Percentiles rank a stretch among this genome's conserved stretches.
Evolutionary conservation across 2,329 filamentous ascomycete genomes (phyloP).

Genomic region (Phyllosticta citrichinensis): DNA sequence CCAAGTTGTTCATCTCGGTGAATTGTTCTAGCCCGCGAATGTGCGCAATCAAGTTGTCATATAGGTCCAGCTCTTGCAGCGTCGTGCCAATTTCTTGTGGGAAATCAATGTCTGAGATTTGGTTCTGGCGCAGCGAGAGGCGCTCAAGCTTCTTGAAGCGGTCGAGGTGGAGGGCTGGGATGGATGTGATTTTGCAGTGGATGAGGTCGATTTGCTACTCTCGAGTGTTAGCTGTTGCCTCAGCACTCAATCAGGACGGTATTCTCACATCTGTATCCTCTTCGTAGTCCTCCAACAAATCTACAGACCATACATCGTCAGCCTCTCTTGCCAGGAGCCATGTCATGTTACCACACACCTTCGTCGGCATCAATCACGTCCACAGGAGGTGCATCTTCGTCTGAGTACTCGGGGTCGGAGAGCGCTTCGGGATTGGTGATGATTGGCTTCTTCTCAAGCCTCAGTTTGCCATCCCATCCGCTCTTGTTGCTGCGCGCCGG

Average conservation of each 20-base stretch:
- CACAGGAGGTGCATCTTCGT: conserved; percentile 54
- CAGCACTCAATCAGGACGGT: not conserved
- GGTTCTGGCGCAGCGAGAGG: conserved; percentile 87
- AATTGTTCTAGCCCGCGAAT: conserved; percentile 75
- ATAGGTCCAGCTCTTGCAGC: conserved; percentile 80
- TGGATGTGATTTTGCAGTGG: conserved; percentile 74
- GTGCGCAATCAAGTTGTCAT: conserved; percentile 89
- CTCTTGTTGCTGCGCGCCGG: conserved; percentile 21
- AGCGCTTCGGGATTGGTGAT: conserved; percentile 72
- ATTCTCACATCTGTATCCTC: conserved; percentile 36
- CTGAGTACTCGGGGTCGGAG: conserved; percentile 78
- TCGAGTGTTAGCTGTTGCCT: not conserved
- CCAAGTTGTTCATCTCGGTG: conserved; percentile 64
- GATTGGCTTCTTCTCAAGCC: conserved; percentile 58
- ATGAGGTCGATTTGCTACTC: conserved; percentile 59
- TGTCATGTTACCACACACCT: conserved; percentile 38
- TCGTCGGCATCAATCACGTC: conserved; percentile 76
- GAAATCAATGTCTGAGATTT: conserved; percentile 70
- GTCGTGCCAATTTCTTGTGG: conserved; percentile 55
- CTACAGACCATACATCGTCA: conserved; percentile 24
- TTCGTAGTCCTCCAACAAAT: conserved; percentile 50
- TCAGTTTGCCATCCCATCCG: conserved; percentile 77
- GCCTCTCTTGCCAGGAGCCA: not conserved
- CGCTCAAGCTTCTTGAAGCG: conserved; percentile 68
- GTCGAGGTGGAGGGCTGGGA: conserved; percentile 68